These are phyloP conservation scores for Vicia faba DNA, from an alignment of 306 rosid genomes.

Conservation along the genomic window DNA sequence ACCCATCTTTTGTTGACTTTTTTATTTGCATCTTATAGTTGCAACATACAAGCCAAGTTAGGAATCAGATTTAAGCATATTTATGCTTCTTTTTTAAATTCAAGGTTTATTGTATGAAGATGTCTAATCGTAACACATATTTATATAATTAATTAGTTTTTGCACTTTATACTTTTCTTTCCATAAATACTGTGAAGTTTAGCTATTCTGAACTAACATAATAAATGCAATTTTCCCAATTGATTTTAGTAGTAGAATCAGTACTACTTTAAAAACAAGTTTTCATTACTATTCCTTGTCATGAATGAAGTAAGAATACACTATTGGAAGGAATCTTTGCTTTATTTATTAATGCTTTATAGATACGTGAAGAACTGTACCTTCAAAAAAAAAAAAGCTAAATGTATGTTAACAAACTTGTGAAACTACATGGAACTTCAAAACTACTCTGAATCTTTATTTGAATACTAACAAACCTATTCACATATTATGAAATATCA, in stretches of 20 bases:
- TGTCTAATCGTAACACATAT: slow-evolving; percentile 7
- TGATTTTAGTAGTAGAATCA: slow-evolving; percentile 12
- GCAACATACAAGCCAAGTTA: slow-evolving; percentile 9
- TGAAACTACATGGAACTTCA: slow-evolving; percentile 19
- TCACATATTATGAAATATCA: slow-evolving; percentile 3
- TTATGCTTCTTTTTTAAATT: neutral
- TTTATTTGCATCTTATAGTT: slow-evolving; percentile 15
- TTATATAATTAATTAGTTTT: neutral
- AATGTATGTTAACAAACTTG: neutral
- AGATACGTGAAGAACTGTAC: neutral
- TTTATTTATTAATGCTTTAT: slow-evolving; percentile 17
- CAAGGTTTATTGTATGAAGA: slow-evolving; percentile 15
- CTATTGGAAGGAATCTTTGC: slow-evolving; percentile 11
- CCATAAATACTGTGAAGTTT: neutral
- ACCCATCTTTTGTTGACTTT: neutral
- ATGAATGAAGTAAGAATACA: slow-evolving; percentile 18
- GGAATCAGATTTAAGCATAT: slow-evolving; percentile 22
- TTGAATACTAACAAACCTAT: slow-evolving; percentile 1
- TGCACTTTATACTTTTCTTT: slow-evolving; percentile 17
- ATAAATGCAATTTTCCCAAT: slow-evolving; percentile 10
- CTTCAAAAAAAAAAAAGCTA: slow-evolving; percentile 25
- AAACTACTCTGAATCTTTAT: slow-evolving; percentile 13
- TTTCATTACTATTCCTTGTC: slow-evolving; percentile 11
- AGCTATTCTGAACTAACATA: slow-evolving; percentile 15
- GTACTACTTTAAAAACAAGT: neutral